Conservation (phyloP, 495 filamentous ascomycete genomes). For the Trichoderma erinaceum region DNA sequence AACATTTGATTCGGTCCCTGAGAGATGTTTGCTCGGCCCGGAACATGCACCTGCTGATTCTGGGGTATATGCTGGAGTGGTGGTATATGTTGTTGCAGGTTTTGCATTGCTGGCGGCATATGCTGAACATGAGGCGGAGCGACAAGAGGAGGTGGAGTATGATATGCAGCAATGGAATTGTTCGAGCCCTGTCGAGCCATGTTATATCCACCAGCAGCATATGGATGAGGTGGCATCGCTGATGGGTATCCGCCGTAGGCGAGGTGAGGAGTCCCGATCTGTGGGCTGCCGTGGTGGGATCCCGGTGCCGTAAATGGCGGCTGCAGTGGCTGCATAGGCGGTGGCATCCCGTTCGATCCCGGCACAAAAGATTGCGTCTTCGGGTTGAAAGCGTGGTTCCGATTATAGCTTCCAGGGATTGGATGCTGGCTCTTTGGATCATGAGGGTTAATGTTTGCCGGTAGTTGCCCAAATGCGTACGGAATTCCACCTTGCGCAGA, state of each 20-base stretch:
- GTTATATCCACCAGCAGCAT: conserved; percentile 34
- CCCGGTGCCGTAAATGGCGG: conserved; percentile 30
- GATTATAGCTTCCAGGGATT: conserved; percentile 73
- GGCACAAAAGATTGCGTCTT: conserved; percentile 88
- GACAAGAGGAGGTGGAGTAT: conserved; percentile 20
- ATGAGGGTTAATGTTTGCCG: conserved; percentile 58
- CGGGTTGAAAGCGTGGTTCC: conserved; percentile 77
- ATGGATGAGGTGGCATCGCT: conserved; percentile 33
- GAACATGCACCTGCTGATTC: conserved; percentile 32
- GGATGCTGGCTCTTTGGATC: conserved; percentile 65
- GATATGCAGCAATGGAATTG: conserved; percentile 44
- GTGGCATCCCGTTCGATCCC: conserved; percentile 38
- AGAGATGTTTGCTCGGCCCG: conserved; percentile 29
- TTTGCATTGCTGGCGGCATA: conserved; percentile 14
- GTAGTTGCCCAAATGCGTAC: conserved; percentile 73
- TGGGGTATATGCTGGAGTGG: conserved; percentile 30
- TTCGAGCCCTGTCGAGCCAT: conserved; percentile 52
- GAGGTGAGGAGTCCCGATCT: conserved; percentile 38
- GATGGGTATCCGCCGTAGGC: conserved; percentile 36
- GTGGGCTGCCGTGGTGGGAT: conserved; percentile 41
- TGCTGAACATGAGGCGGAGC: conserved; percentile 6
- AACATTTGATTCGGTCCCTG: conserved; percentile 23
- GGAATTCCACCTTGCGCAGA: conserved; percentile 40
- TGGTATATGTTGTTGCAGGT: conserved; percentile 13
- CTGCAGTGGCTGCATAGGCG: conserved; percentile 33